Base-by-base conservation (phyloP, 169 alveolate genomes). In the Plasmodium coatneyi region DNA sequence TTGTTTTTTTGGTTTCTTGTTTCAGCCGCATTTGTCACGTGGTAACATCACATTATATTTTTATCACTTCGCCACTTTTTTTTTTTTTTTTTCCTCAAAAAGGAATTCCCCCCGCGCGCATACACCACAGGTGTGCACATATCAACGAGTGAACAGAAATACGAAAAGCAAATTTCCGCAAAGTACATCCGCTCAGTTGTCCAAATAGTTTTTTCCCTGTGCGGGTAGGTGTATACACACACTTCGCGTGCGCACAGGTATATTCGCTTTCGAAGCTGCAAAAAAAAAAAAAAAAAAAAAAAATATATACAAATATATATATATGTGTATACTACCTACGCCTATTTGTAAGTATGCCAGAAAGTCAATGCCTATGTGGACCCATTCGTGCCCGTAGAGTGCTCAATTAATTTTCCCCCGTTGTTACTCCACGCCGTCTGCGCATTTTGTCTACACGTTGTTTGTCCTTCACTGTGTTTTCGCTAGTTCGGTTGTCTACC, bases 51-150 rank as follows among this genome's bases (percentile, higher is more conserved):
- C 12, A n/a, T 60, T 60, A 36, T 25, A 1, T 19, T 10, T n/a
- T 56, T n/a, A 22, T 6, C 30, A 16, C 3, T n/a, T 60, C 34
- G 76, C 34, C 34, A 60, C 16, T 60, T 60, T 60, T 60, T 60
- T 60, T 60, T 60, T 60, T 60, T 60, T 60, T 60, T 60, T 60
- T 60, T 60, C 76, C 76, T 25, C 76, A 60, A 60, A 60, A 60
- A 34, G 76, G 76, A 60, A 60, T 60, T 60, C 76, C 72, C 72
- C 76, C 14, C 76, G 28, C 36, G 28, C 76, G 76, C 34, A 60
- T 60, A 60, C 76, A 60, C 76, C 34, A 30, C 76, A 22, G 76
- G 34, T 60, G 34, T 25, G 76, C 76, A 25, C 76, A 25, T 60
- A 7, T 10, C 16, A n/a, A 60, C 30, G 16, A 60, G 16, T 60